These are phyloP conservation scores for Serendipita sp. DNA, from an alignment of 768 basidiomycete species.

Conservation along the genomic window DNA sequence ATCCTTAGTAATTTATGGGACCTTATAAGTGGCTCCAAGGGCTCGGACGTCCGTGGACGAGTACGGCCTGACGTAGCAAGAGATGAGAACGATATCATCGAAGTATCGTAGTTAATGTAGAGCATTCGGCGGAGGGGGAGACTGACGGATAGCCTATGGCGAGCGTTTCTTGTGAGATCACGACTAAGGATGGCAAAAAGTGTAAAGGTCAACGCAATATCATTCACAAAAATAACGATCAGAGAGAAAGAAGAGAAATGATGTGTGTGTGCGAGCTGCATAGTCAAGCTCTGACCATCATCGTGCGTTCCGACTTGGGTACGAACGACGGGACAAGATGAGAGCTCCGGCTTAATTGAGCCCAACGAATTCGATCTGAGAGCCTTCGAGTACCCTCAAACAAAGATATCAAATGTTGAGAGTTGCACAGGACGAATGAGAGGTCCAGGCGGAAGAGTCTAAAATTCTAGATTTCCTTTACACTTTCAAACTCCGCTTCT, in stretches of 20 bases:
- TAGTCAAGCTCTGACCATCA: conserved; percentile 3
- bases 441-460: not conserved
- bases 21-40: not conserved
- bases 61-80: not conserved
- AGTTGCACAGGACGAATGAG: not conserved
- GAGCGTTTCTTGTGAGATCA: too few relatives aligned
- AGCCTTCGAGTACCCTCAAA: not conserved
- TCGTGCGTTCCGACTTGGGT: not conserved
- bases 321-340: not conserved
- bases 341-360: conserved; percentile 8
- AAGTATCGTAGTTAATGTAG: too few relatives aligned
- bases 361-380: not conserved
- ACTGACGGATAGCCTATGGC: too few relatives aligned
- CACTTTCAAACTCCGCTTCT: too few relatives aligned
- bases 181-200: too few relatives aligned
- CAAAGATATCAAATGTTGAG: not conserved
- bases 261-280: not conserved
- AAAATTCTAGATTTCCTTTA: not conserved
- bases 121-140: too few relatives aligned
- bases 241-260: too few relatives aligned
- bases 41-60: not conserved
- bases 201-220: too few relatives aligned
- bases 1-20: not conserved
- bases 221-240: too few relatives aligned
- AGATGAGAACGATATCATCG: too few relatives aligned